These are phyloP conservation scores for Oryza coarctata DNA, from an alignment of 176 grass and related monocot genomes.

Conservation along the genomic window DNA sequence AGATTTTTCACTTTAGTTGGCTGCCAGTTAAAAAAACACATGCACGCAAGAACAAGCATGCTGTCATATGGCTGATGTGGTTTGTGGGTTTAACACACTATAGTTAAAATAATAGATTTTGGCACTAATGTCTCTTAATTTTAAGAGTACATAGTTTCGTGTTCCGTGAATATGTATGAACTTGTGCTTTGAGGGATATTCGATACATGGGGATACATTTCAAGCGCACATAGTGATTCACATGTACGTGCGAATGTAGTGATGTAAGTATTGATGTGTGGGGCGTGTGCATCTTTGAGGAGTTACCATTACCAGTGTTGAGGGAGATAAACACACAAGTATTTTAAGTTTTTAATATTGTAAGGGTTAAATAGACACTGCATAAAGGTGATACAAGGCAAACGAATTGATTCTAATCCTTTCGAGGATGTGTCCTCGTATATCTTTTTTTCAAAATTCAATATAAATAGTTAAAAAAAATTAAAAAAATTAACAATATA, in stretches of 20 bases:
- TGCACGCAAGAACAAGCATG: background rate
- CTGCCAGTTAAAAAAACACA: background rate
- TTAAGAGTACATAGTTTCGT: too few relatives aligned
- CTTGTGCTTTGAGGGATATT: background rate
- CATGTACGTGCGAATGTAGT: background rate
- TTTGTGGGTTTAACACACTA: background rate
- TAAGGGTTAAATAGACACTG: slow-evolving; percentile 1
- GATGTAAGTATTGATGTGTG: too few relatives aligned
- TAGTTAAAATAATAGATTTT: background rate
- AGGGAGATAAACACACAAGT: background rate
- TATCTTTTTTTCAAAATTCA: too few relatives aligned
- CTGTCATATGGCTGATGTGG: background rate
- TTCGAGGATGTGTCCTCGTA: too few relatives aligned
- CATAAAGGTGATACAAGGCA: background rate
- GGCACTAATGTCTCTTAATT: background rate
- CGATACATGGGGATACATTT: background rate
- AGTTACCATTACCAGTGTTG: too few relatives aligned
- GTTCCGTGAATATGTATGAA: background rate
- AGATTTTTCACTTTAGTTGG: background rate
- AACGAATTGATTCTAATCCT: too few relatives aligned
- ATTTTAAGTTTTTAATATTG: background rate
- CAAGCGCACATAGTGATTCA: background rate
- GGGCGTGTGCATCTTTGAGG: too few relatives aligned
- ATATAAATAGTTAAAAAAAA: too few relatives aligned
- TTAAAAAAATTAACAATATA: too few relatives aligned